Base-by-base conservation (phyloP, 2,329 filamentous ascomycete genomes). In the Arthrobotrys conoides region DNA sequence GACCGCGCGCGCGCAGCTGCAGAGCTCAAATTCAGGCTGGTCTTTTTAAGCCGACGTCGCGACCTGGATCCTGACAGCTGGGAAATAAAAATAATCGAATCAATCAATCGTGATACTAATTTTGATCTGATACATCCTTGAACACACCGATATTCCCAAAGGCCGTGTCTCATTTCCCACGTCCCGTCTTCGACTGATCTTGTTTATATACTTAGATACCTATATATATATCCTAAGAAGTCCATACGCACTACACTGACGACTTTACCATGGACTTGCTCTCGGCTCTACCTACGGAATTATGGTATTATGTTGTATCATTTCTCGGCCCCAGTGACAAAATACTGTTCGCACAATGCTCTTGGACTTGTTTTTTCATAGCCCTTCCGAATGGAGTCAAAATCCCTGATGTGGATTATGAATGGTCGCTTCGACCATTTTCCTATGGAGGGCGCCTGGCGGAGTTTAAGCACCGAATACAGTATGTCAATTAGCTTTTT, bases 351-450 rank as follows among this genome's bases (percentile, higher is more conserved):
- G 57, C 57, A 24, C 20, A 33, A n/a, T 41, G 33, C 22, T 61
- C 57, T 18, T 61, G 57, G 57, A 3, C 27, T 10, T 61, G 57
- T 27, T 61, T 61, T n/a, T 61, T 44, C 57, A 61, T 61, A 24
- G 57, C 57, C 20, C 44, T 61, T 9, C 57, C 57, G 18, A 61
- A 61, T 10, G 57, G 36, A 5, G 57, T 61, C 33, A 61, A 44
- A 27, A 22, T 61, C 4, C 57, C 57, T 5, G 57, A 61, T 6
- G 20, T 6, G 0, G 1, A 20, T 20, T 22, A 44, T 8, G 10
- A 44, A 24, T 61, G 57, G 57, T 44, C 33, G 10, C 22, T 61
- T 4, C 9, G 16, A 12, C 18, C 57, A 20, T 61, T 61, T 27
- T 18, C 36, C 36, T 36, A 61, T 2, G 57, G 57, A 61, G 57